Evolutionary conservation across 768 basidiomycete species (phyloP), one percentile per base, ranked within the genome.

Genomic region (Kwoniella dejecticola): DNA sequence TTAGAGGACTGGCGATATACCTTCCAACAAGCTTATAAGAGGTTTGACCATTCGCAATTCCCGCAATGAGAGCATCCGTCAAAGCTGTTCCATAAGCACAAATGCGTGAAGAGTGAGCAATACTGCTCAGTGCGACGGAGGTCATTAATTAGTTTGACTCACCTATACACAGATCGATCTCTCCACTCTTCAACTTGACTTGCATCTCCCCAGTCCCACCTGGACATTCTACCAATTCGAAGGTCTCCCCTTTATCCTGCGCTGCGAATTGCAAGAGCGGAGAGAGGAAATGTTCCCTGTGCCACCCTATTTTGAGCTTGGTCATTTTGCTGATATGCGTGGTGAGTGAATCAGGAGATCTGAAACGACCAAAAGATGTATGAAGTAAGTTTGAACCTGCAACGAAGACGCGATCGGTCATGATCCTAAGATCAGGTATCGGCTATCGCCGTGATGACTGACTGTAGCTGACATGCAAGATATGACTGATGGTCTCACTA

Each of bases 21-120:
- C 89, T 90, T 6, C 95, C 93, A 3, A 95, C 87, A 17, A 97
- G 87, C 77, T 89, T 92, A 80, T 96, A 99, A 6, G 88, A 85
- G 53, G 84, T 83, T 0, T 89, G 89, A 1, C 92, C 91, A 57
- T 92, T 93, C 6, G 91, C 91, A 56, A 96, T 90, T 0, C 94
- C 94, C 50, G 91, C 89, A 64, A 96, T 91, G 29, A 97, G 81
- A 0, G 90, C 85, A 71, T 95, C 94, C 0, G 94, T 96, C 48
- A 97, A 84, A 0, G 72, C 91, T 90, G 54, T 87, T 15, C 89
- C 89, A 2, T 38, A 6, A 45, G 93, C 89, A 2, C 31, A 6
- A 45, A 92, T 81, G 71, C 19, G 23, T 38, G 38, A 46, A 29
- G 17, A 29, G 26, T 92, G 90, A 57, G 15, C 21, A 12, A 30